Conservation (phyloP, 73 alveolate species). For the Tetrahymena thermophila region DNA sequence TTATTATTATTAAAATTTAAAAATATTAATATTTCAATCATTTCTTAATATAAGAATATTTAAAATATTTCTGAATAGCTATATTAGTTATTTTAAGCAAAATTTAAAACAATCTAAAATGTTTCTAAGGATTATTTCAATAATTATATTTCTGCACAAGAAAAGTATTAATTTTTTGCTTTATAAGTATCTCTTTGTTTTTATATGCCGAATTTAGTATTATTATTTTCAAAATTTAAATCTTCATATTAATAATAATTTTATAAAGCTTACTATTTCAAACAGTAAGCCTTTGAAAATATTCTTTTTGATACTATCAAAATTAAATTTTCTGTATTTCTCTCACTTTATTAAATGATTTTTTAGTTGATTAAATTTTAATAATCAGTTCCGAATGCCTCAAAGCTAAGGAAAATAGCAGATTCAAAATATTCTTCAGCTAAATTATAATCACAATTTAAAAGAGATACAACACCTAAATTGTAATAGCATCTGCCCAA, state of each 20-base stretch:
- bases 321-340: background rate
- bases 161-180: background rate
- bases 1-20: too few relatives aligned
- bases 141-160: background rate
- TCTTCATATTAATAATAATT: background rate
- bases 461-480: background rate
- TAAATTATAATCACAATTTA: background rate
- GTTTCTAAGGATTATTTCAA: background rate
- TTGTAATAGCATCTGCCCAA: background rate
- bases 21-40: background rate
- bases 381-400: background rate
- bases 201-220: background rate
- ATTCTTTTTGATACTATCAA: background rate
- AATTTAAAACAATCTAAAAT: background rate
- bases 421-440: background rate
- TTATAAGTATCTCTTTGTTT: background rate
- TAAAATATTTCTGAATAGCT: background rate
- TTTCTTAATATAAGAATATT: background rate
- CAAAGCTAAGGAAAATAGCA: background rate
- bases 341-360: background rate
- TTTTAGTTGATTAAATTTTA: background rate
- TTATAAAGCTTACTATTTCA: background rate
- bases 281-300: background rate
- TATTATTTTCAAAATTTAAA: background rate
- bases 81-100: background rate